Evolutionary conservation across 2,329 filamentous ascomycete genomes (phyloP), one percentile per base, ranked within the genome.

Genomic region (Trichoderma sp.): DNA sequence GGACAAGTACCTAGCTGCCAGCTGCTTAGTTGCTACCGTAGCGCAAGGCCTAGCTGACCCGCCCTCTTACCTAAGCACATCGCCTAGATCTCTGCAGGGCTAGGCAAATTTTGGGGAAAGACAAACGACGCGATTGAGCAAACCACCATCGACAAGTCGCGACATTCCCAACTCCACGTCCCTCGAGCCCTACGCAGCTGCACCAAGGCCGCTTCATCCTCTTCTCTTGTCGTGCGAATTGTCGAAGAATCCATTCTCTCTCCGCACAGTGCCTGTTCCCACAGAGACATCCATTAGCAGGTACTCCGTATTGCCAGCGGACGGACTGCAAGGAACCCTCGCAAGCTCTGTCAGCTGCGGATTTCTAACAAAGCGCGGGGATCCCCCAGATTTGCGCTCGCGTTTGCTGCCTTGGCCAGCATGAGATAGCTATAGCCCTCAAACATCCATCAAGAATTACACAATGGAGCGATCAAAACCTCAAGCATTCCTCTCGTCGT

Each of bases 401-500:
- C 47, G 63, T 63, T 40, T 67, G 49, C 66, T 69, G 59, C 71
- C 69, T 61, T 71, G 70, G 69, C 68, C 60, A 57, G 68, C 64
- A 79, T 78, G 77, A 77, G 65, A 75, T 78, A 8, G 31, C 7
- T 6, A 33, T 33, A 75, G 75, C 74, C 56, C 68, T 66, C 68
- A 72, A 73, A 71, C 71, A 68, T 3, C 29, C 37, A 14, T 37
- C 68, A 66, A 70, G 65, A 68, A 68, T 59, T 65, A 69, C 73
- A 80, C 73, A 71, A 88, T 88, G 86, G 84, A 85, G 75, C 82
- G 81, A 78, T 79, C 79, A 73, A 82, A 83, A 75, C 93, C 94
- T 59, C 93, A 97, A 83, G 92, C 94, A 55, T 96, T 97, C 77
- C 89, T 96, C 75, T 95, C 93, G 68, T 94, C 91, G 78, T 97